A percentile compares a stretch with the other conserved stretches of the same genome.
Evolutionary conservation across 2,329 filamentous ascomycete genomes (phyloP).

Genomic region (Fusarium setosum): DNA sequence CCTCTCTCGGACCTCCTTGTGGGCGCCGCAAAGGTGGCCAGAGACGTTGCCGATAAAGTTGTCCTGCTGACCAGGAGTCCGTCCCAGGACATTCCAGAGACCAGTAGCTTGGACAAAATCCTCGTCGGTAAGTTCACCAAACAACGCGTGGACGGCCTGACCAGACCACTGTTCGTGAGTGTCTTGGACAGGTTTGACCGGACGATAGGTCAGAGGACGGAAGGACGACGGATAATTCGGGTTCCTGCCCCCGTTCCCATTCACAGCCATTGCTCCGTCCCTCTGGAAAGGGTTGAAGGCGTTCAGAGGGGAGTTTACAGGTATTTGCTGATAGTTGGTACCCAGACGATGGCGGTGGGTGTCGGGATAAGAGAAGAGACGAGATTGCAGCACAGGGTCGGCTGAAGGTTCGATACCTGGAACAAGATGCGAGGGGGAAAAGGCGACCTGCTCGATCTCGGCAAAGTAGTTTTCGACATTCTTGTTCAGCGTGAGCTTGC

Average conservation of each 20-base stretch:
- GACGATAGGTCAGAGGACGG: conserved; percentile 56
- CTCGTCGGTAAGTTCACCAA: conserved; percentile 58
- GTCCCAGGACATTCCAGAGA: conserved; percentile 62
- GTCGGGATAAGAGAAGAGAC: conserved; percentile 62
- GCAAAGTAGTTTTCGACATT: conserved; percentile 55
- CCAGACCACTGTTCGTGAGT: conserved; percentile 62
- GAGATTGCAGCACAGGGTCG: conserved; percentile 59
- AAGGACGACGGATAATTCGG: conserved; percentile 68
- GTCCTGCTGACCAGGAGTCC: conserved; percentile 66
- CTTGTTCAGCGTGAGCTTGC: conserved; percentile 61
- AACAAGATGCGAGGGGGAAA: conserved; percentile 62
- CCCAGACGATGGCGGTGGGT: conserved; percentile 64
- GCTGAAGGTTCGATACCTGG: conserved; percentile 61
- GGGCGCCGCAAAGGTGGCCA: conserved; percentile 65
- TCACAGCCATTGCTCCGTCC: conserved; percentile 77
- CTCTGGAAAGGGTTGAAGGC: conserved; percentile 77
- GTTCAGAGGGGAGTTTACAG: conserved; percentile 63
- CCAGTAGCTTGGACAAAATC: conserved; percentile 63
- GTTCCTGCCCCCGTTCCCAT: conserved; percentile 71
- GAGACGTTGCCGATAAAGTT: conserved; percentile 71
- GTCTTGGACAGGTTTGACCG: conserved; percentile 51
- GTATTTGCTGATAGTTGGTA: conserved; percentile 62
- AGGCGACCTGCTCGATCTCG: conserved; percentile 63
- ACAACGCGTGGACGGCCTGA: conserved; percentile 54
- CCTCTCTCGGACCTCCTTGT: conserved; percentile 64